phyloP scores from a whole-genome alignment of 2,329 filamentous ascomycete species.

The Dactylellina sp. region DNA sequence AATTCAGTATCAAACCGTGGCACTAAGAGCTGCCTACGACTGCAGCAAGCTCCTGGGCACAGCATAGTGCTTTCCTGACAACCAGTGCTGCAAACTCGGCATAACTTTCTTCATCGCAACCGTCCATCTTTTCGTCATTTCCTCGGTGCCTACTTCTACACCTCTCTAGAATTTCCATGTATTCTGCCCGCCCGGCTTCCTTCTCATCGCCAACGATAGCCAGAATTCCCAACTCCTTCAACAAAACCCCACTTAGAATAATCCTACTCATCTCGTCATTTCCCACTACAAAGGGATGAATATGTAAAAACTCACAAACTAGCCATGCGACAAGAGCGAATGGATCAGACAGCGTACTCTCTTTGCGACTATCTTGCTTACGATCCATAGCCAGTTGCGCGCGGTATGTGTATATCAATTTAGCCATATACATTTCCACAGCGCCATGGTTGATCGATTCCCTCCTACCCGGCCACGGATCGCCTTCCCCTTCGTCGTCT shows the following conservation, averaged over 20 bases:
- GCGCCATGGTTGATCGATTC: conserved; percentile 36
- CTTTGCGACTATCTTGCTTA: conserved; percentile 1
- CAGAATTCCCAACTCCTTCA: conserved; percentile 43
- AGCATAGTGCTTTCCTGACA: conserved; percentile 19
- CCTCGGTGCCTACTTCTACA: conserved; percentile 14
- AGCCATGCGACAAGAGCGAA: conserved; percentile 43
- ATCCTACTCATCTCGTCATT: conserved; percentile 51
- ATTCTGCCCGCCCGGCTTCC: conserved; percentile 27
- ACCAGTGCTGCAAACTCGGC: conserved; percentile 47
- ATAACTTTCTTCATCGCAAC: conserved; percentile 21
- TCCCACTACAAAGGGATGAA: conserved; percentile 34
- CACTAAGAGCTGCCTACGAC: conserved; percentile 41
- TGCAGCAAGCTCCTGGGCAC: conserved; percentile 27
- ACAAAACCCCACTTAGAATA: conserved; percentile 35
- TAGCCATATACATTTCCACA: conserved; percentile 41
- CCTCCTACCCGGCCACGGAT: background rate
- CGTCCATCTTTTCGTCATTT: background rate
- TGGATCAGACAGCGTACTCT: conserved; percentile 29
- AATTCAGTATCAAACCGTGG: background rate
- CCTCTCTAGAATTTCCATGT: conserved; percentile 26
- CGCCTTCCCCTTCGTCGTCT: background rate
- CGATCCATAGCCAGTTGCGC: conserved; percentile 31
- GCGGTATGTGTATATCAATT: conserved; percentile 33
- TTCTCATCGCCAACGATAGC: conserved; percentile 21
- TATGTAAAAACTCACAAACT: conserved; percentile 28